Evolutionary conservation across 345 rosid genomes (phyloP), one percentile per base, ranked within the genome.

Genomic region (Eucalyptus tenuipes): DNA sequence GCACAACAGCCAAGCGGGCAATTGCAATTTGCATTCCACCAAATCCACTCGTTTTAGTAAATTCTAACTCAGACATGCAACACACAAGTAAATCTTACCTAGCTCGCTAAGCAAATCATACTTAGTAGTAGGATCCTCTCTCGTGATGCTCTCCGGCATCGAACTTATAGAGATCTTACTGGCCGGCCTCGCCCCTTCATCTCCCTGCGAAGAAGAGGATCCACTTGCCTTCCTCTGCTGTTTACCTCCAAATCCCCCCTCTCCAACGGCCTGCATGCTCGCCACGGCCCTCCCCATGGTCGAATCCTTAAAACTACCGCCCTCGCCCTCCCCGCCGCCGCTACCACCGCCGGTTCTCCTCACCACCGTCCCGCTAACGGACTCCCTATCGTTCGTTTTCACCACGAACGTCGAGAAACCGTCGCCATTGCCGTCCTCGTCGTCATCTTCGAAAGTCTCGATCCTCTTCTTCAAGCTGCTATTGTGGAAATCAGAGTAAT

Each of bases 91-190:
- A 88, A 75, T 89, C 93, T 81, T 89, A 96, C 99, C 99, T 85
- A 98, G 98, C 90, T 98, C 99, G 87, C 95, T 95, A 88, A 98
- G 97, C 92, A 97, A 94, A 90, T 97, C 99, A 89, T 98, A 98
- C 94, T 97, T 98, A 14, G 95, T 92, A n/a, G 97, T 91, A 55
- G 99, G 99, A 92, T 98, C 99, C 91, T 98, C 98, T 89, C 93
- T 93, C 33, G 94, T 95, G 89, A 98, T 93, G 90, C 95, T 93
- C 24, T 98, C 99, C 0, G 99, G 97, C 92, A 97, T 94, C 27
- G 99, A 98, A 80, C 98, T 98, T 10, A 95, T 91, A 5, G 99
- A 97, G 87, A 97, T 90, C 90, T 94, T 97, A 89, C 94, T 93
- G 88, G 90, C 91, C 85, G 89, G 93, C 86, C 86, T 89, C 91